Evolutionary conservation across 108 stramenopile species (phyloP).

Genomic region (Parietichytrium sp.): DNA sequence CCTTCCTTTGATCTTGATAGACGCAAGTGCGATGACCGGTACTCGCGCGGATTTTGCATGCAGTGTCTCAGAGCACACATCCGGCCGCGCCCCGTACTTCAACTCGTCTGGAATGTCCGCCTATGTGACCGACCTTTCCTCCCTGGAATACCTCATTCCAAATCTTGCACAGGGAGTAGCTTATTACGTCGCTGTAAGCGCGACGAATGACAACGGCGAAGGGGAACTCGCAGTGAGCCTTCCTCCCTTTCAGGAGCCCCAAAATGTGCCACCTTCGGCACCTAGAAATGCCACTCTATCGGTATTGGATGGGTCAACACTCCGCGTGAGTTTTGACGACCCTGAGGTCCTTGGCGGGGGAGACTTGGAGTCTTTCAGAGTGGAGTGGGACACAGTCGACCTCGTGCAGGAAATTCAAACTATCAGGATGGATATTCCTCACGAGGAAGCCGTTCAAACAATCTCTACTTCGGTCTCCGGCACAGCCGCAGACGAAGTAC

Average conservation of each 20-base stretch:
- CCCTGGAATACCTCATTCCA: slow-evolving; percentile 45
- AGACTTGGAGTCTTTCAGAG: slow-evolving; percentile 61
- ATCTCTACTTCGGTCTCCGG: slow-evolving; percentile 55
- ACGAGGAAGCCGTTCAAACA: slow-evolving; percentile 53
- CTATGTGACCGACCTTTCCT: slow-evolving; percentile 56
- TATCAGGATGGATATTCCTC: slow-evolving; percentile 55
- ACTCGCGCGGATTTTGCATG: slow-evolving; percentile 58
- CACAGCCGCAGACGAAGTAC: slow-evolving; percentile 66
- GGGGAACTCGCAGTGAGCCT: slow-evolving; percentile 60
- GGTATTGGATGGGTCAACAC: slow-evolving; percentile 60
- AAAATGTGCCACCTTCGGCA: slow-evolving; percentile 63
- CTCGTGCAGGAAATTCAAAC: slow-evolving; percentile 67
- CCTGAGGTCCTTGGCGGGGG: slow-evolving; percentile 67
- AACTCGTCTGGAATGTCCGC: slow-evolving; percentile 47
- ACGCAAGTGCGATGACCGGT: slow-evolving; percentile 67
- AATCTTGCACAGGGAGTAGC: slow-evolving; percentile 67
- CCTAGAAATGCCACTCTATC: slow-evolving; percentile 60
- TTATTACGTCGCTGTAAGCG: slow-evolving; percentile 72
- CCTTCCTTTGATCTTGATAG: slow-evolving; percentile 58
- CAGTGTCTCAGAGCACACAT: slow-evolving; percentile 45
- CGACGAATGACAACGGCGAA: slow-evolving; percentile 66
- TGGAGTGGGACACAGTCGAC: slow-evolving; percentile 68
- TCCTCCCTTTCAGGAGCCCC: slow-evolving; percentile 65
- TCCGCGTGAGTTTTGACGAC: slow-evolving; percentile 59
- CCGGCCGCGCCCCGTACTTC: slow-evolving; percentile 58